Percentiles rank a stretch among this genome's conserved stretches.
phyloP scores from a whole-genome alignment of 164 flowering plant species.

The Vitis amurensis region DNA sequence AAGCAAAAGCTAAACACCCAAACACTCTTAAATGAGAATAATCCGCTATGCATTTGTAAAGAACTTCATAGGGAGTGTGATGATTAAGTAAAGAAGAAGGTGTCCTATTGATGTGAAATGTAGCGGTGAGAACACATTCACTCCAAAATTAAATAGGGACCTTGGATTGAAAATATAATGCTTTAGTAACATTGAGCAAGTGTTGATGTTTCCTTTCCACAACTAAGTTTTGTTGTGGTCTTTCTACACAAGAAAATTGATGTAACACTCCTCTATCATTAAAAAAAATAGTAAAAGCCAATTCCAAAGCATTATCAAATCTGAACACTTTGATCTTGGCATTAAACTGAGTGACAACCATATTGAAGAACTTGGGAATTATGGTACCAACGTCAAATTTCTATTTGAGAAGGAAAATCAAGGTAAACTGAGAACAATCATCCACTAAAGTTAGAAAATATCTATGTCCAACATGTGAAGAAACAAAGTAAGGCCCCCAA shows the following conservation, averaged over 20 bases:
- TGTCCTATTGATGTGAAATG: background rate
- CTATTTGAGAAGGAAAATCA: background rate
- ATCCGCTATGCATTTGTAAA: background rate
- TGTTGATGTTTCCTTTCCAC: slow-evolving; percentile 1
- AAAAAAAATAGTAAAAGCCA: background rate
- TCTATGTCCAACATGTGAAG: background rate
- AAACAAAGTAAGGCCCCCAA: background rate
- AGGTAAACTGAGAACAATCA: background rate
- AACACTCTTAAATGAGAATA: background rate
- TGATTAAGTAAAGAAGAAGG: background rate
- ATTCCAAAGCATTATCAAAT: background rate
- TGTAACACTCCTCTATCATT: background rate
- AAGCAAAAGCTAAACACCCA: background rate
- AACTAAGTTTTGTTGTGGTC: background rate
- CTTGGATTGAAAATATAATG: background rate
- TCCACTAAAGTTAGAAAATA: background rate
- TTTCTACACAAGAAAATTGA: slow-evolving; percentile 1
- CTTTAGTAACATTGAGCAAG: background rate
- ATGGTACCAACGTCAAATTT: background rate
- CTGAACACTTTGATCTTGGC: background rate
- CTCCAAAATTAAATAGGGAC: background rate
- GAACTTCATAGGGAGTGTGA: background rate
- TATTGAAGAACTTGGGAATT: background rate
- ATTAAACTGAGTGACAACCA: background rate
- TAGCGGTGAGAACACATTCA: background rate